Evolutionary conservation across 2,329 filamentous ascomycete genomes (phyloP), one percentile per base, ranked within the genome.

Genomic region (Xylariaceae sp.): DNA sequence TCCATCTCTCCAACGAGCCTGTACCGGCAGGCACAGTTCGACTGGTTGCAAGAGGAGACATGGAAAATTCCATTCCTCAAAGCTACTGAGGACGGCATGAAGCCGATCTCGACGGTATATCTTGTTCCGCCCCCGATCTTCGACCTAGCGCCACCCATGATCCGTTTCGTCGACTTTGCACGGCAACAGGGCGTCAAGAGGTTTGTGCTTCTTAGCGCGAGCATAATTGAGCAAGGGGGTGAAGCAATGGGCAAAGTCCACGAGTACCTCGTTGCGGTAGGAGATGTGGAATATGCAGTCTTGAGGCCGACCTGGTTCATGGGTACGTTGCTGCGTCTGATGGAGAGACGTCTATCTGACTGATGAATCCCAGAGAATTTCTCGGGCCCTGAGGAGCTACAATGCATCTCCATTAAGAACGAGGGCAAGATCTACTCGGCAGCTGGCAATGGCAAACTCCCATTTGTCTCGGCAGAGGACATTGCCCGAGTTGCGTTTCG

Each of bases 261-360:
- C 61, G 62, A 66, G 61, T 63, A 66, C 53, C 49, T 67, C 41
- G 52, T 62, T 51, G 15, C 63, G 34, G 56, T 60, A 45, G 57
- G 58, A 49, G 37, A 41, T 13, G 56, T 66, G n/a, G 64, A 67
- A 44, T 67, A 63, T 47, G 55, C 52, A 30, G 65, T 67, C 44
- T 61, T 66, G 47, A 61, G 65, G n/a, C 65, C 64, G 4, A 64
- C 62, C 53, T 67, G 65, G 64, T 67, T 67, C 45, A 65, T 65
- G 64, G 64, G 64, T 65, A 55, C 1, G 58, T 54, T 51, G 18
- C 15, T 60, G 4, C 13, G 13, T 41, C 37, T 41, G 13, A 9
- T 2, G 37, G 11, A 53, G 47, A 48, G 10, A 53, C 58, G 61
- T 37, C 61, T 48, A 59, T 52, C 39, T 47, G 5, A 3, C 17